Conservation (phyloP, 257 asterid genomes). For the Rhazya stricta region DNA sequence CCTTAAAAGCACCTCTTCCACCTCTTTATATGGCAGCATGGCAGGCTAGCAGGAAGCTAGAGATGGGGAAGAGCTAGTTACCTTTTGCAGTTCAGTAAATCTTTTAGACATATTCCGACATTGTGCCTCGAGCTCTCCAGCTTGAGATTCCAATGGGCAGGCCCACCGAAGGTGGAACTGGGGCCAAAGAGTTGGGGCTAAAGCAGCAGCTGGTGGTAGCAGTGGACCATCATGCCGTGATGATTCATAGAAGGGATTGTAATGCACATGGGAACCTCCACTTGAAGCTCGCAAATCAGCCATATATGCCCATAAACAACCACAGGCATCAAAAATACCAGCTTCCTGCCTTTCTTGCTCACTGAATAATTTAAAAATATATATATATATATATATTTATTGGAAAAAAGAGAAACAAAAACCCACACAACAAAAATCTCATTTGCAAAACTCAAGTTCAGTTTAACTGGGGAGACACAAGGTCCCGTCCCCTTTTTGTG, state of each 20-base stretch:
- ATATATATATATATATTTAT: no score
- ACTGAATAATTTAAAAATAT: no score
- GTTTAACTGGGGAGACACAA: not conserved
- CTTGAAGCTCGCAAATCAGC: slow-evolving; percentile 70
- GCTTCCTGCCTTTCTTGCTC: slow-evolving; percentile 96
- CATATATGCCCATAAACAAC: slow-evolving; percentile 85
- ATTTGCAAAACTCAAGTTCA: not conserved
- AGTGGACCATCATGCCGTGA: slow-evolving; percentile 59
- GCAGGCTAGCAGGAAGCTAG: not conserved
- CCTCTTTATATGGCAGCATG: not conserved
- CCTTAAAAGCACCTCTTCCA: not conserved
- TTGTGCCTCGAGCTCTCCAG: slow-evolving; percentile 81
- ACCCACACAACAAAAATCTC: not conserved
- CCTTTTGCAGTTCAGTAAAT: slow-evolving; percentile 71
- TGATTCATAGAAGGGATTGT: slow-evolving; percentile 78
- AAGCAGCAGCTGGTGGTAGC: slow-evolving; percentile 96
- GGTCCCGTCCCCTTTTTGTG: not conserved
- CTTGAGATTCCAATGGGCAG: slow-evolving; percentile 86
- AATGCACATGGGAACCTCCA: slow-evolving; percentile 71
- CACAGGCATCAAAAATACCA: slow-evolving; percentile 69
- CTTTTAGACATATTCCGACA: slow-evolving; percentile 64
- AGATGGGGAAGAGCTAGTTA: slow-evolving; percentile 18
- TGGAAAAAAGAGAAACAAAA: not conserved
- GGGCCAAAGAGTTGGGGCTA: slow-evolving; percentile 98
- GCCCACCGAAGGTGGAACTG: slow-evolving; percentile 99